These are phyloP conservation scores for Neurospora sp. DNA, from an alignment of 495 filamentous ascomycete genomes.

Conservation along the genomic window DNA sequence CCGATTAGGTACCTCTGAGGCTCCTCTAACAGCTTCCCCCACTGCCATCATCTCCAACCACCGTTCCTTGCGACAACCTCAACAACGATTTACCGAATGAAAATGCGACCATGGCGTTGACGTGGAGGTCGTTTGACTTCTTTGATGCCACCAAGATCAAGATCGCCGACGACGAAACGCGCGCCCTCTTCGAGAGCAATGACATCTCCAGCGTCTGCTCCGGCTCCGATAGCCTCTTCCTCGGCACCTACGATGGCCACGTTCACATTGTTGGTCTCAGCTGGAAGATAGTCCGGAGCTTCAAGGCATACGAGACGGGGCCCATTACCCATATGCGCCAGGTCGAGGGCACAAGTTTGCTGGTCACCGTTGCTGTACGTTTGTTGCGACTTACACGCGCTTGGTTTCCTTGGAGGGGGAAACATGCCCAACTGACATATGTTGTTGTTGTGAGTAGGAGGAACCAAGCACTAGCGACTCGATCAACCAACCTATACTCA, in stretches of 20 bases:
- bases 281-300: constrained; percentile 80
- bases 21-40: not conserved
- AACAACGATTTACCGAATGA: constrained; percentile 1
- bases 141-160: constrained; percentile 86
- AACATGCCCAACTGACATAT: not conserved
- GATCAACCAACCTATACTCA: constrained; percentile 62
- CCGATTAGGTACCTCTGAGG: constrained; percentile 1
- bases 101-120: constrained; percentile 28
- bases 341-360: constrained; percentile 72
- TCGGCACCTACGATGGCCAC: constrained; percentile 73
- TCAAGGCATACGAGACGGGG: constrained; percentile 69
- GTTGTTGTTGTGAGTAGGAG: constrained; percentile 35
- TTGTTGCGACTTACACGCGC: not conserved
- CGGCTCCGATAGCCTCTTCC: constrained; percentile 82
- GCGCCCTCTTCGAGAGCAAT: constrained; percentile 37
- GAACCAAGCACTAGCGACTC: constrained; percentile 53
- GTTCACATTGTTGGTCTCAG: constrained; percentile 76
- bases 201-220: constrained; percentile 56
- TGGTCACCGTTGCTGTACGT: constrained; percentile 66
- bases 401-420: not conserved
- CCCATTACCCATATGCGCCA: constrained; percentile 94
- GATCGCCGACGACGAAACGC: constrained; percentile 57
- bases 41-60: not conserved
- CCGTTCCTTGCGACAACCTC: not conserved
- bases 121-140: constrained; percentile 99